Percentiles rank a stretch among this genome's conserved stretches.
Conservation (phyloP, 345 rosid genomes). For the Lepidium didymum region DNA sequence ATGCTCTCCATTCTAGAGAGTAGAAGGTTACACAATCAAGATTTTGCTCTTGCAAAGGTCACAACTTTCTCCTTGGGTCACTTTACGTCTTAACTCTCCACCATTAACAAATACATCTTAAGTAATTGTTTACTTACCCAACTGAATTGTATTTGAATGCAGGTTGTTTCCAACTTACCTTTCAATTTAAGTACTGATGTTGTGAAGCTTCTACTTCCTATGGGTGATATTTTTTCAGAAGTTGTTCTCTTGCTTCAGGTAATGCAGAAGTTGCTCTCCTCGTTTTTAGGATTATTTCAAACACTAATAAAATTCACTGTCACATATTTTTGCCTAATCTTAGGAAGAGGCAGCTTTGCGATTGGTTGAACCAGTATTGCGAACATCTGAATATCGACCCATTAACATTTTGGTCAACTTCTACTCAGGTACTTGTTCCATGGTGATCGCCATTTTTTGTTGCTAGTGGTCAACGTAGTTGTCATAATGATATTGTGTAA, state of each 20-base stretch:
- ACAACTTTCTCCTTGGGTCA: constrained; percentile 9
- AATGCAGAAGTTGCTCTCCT: not conserved
- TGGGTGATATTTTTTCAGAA: constrained; percentile 89
- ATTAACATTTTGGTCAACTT: constrained; percentile 71
- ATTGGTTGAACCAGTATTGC: constrained; percentile 50
- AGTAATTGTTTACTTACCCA: not conserved
- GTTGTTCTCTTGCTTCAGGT: constrained; percentile 92
- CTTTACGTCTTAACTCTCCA: not conserved
- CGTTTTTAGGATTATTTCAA: not conserved
- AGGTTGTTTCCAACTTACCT: constrained; percentile 89
- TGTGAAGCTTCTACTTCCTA: constrained; percentile 75
- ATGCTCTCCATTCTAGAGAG: constrained; percentile 46
- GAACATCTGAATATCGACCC: constrained; percentile 70
- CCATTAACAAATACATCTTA: not conserved
- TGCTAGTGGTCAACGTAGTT: not conserved
- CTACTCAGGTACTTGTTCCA: constrained; percentile 55
- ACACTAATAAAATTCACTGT: not conserved
- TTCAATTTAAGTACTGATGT: constrained; percentile 87
- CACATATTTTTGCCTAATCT: constrained; percentile 6
- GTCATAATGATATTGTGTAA: not conserved
- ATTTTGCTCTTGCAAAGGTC: constrained; percentile 50
- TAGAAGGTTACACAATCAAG: constrained; percentile 7
- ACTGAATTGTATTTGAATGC: not conserved
- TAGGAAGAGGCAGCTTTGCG: constrained; percentile 85
- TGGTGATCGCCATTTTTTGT: not conserved